These are phyloP conservation scores for Solanum verrucosum DNA, from an alignment of 257 asterid genomes.

Conservation along the genomic window DNA sequence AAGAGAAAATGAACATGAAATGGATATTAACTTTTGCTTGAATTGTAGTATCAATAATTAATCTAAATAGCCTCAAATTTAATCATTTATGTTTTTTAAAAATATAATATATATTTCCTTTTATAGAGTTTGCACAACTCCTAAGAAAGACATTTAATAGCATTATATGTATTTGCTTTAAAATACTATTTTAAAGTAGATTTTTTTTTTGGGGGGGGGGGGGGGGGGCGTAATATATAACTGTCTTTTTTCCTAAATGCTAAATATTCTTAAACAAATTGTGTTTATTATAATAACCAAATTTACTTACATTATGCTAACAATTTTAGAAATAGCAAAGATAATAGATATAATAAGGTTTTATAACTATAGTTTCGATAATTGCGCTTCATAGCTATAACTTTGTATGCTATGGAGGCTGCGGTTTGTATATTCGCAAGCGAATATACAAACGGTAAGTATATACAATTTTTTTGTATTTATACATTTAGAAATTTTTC, in stretches of 20 bases:
- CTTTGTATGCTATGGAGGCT: no score
- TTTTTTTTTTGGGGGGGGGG: no score
- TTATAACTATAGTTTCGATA: no score
- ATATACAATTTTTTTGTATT: no score
- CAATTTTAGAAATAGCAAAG: no score
- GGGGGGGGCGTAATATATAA: no score
- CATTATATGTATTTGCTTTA: not conserved
- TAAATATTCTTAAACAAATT: no score
- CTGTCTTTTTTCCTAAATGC: not conserved
- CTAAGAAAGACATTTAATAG: not conserved
- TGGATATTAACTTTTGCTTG: not conserved
- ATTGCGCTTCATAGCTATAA: no score
- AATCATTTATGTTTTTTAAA: not conserved
- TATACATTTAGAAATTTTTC: no score
- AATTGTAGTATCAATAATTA: not conserved
- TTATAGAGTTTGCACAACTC: not conserved
- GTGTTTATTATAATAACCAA: not conserved
- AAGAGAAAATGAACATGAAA: not conserved
- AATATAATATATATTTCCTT: not conserved
- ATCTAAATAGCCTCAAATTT: not conserved
- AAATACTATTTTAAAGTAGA: not conserved
- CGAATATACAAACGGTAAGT: no score
- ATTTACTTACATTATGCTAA: not conserved
- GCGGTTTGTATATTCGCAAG: no score
- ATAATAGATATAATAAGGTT: no score